Evolutionary conservation across 2,329 filamentous ascomycete genomes (phyloP), one percentile per base, ranked within the genome.

Genomic region (Eutypa lata): DNA sequence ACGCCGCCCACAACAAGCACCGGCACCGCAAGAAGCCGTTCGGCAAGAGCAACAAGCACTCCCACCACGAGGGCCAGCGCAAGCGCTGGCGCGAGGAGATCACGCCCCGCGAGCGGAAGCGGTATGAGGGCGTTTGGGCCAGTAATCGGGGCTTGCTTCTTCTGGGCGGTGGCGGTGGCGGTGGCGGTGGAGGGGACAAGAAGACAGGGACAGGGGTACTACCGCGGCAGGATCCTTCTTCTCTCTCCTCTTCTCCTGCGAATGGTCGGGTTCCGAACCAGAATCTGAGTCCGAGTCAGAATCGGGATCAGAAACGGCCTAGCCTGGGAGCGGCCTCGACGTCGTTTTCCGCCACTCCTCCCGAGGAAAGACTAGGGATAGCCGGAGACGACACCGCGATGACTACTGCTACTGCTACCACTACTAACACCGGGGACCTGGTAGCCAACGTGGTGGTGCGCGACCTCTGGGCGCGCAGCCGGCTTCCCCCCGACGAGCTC

Each of bases 51-150:
- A 83, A 80, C 57, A 86, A 88, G 54, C 89, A 92, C 66, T 81
- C 85, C 1, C 89, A 94, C 63, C 84, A 90, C 61, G 89, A 93
- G 66, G 89, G 87, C 0, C 80, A 87, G 3, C 81, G 89, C 18
- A 86, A 84, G 63, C 82, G 88, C 7, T 94, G 90, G 90, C 81
- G 88, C 42, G 89, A 92, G 59, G 78, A 84, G 55, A 82, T 94
- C 42, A 89, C 87, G 0, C 79, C 83, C 47, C 76, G 83, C 5
- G 89, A 94, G 65, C 77, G 88, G n/a, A 89, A 88, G 64, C 80
- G 90, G 1, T 94, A 94, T 68, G 90, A 93, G 68, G 90, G 88
- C 2, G 81, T 94, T 1, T 94, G 89, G 89, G 90, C 90, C 1
- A 90, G 88, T 42, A 94, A 94, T 62, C 83, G 84, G 47, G 89